Conservation (phyloP, 768 basidiomycete genomes). For the Suillus subalutaceus region DNA sequence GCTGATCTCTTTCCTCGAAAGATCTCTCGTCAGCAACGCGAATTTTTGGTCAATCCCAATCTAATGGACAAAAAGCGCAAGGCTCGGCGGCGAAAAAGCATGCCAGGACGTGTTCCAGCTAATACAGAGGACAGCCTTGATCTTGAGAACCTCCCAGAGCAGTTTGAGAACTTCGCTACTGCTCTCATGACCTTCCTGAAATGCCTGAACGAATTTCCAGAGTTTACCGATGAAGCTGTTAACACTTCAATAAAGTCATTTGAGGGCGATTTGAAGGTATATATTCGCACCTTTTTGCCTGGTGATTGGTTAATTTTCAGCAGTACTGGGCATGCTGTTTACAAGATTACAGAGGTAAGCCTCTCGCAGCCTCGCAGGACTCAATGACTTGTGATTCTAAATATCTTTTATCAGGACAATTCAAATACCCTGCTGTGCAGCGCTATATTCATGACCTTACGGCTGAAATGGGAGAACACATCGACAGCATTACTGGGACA, state of each 20-base stretch:
- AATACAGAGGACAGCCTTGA: constrained; percentile 43
- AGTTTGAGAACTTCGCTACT: constrained; percentile 62
- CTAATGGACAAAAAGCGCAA: constrained; percentile 26
- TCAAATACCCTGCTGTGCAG: constrained; percentile 71
- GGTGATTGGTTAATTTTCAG: neutral
- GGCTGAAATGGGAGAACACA: constrained; percentile 75
- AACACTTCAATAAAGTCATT: constrained; percentile 70
- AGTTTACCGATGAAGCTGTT: constrained; percentile 74
- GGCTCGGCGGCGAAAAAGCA: constrained; percentile 24
- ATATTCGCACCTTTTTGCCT: constrained; percentile 9
- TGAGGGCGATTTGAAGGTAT: constrained; percentile 69
- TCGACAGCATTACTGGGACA: constrained; percentile 67
- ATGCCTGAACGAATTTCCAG: constrained; percentile 78
- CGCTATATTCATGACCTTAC: constrained; percentile 74
- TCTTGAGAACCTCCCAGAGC: constrained; percentile 65
- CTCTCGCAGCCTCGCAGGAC: neutral
- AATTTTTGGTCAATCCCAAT: constrained; percentile 34
- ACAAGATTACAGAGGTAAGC: constrained; percentile 59
- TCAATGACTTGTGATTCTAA: neutral
- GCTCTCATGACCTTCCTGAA: constrained; percentile 70
- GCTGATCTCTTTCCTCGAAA: constrained; percentile 78
- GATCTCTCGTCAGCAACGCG: constrained; percentile 47
- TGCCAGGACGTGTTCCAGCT: constrained; percentile 24
- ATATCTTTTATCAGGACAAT: constrained; percentile 52
- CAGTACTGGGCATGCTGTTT: constrained; percentile 80